Conservation (phyloP, 352 stramenopile genomes). For the Blastocystis hominis region DNA sequence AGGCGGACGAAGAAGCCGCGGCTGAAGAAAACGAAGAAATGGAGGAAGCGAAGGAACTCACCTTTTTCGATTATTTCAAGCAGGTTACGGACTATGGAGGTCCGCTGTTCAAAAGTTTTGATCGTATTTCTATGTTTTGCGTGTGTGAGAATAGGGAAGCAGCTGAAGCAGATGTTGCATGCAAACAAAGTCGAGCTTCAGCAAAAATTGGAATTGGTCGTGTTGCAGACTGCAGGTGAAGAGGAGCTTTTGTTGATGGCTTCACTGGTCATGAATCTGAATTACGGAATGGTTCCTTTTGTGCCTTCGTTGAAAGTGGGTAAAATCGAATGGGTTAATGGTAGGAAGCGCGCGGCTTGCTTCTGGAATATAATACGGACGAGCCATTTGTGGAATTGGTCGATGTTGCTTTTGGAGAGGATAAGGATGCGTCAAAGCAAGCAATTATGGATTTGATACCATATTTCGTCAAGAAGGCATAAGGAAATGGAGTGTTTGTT, state of each 20-base stretch:
- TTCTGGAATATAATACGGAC: neutral
- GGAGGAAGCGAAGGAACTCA: neutral
- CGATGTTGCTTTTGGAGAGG: neutral
- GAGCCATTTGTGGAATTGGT: neutral
- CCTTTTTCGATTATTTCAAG: conserved; percentile 3
- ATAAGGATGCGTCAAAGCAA: neutral
- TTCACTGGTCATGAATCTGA: conserved; percentile 4
- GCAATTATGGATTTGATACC: conserved; percentile 14
- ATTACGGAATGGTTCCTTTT: neutral
- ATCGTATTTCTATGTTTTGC: neutral
- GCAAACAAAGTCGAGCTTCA: conserved; percentile 12
- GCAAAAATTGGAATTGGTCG: conserved; percentile 5
- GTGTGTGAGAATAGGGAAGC: neutral
- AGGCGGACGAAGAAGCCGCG: neutral
- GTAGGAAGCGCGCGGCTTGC: neutral
- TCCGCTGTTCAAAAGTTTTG: conserved; percentile 30
- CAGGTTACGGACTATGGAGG: conserved; percentile 31
- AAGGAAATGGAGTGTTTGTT: neutral
- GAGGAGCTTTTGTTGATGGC: neutral
- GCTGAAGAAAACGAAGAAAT: neutral
- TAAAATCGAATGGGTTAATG: neutral
- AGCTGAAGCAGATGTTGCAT: conserved; percentile 6
- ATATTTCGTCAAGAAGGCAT: neutral
- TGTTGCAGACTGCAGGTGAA: neutral
- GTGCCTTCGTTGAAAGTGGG: neutral